These are phyloP conservation scores for Rhodotorula paludigena DNA, from an alignment of 768 basidiomycete genomes.

Conservation along the genomic window DNA sequence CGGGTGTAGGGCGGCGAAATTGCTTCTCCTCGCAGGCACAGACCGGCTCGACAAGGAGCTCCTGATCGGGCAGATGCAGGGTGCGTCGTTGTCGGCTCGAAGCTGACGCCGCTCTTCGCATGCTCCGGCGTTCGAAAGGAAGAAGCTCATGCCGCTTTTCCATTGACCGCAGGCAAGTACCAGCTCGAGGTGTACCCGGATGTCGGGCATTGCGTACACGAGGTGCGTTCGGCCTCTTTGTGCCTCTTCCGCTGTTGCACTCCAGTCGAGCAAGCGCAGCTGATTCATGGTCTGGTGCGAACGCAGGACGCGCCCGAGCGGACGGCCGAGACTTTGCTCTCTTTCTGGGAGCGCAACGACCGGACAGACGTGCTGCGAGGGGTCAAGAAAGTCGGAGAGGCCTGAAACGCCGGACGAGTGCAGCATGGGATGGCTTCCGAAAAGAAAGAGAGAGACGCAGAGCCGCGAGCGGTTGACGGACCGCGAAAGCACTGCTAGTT, in stretches of 20 bases:
- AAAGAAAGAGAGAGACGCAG: no score
- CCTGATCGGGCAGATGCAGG: conserved; percentile 96
- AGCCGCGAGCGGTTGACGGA: no score
- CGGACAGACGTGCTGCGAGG: conserved; percentile 54
- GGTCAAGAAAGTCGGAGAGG: conserved; percentile 60
- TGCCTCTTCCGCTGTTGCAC: conserved; percentile 55
- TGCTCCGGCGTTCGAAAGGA: no score
- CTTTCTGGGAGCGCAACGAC: conserved; percentile 90
- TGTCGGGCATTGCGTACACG: conserved; percentile 91
- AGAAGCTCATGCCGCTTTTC: no score
- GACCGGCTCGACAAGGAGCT: conserved; percentile 87
- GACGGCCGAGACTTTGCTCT: conserved; percentile 71
- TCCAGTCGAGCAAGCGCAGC: no score
- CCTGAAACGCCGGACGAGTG: no score
- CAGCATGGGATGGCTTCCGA: no score
- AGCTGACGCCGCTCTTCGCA: background rate
- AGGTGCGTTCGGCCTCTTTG: conserved; percentile 57
- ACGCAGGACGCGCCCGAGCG: conserved; percentile 75
- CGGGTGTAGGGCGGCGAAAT: conserved; percentile 66
- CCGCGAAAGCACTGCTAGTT: no score
- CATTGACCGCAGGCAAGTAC: conserved; percentile 74
- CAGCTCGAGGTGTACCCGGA: conserved; percentile 80
- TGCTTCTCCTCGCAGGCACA: conserved; percentile 85
- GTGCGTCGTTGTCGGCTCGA: conserved; percentile 41
- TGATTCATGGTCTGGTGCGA: no score